Percentiles rank a stretch among this genome's conserved stretches.
phyloP scores from a whole-genome alignment of 768 basidiomycete species.

The Termitomyces sp. region DNA sequence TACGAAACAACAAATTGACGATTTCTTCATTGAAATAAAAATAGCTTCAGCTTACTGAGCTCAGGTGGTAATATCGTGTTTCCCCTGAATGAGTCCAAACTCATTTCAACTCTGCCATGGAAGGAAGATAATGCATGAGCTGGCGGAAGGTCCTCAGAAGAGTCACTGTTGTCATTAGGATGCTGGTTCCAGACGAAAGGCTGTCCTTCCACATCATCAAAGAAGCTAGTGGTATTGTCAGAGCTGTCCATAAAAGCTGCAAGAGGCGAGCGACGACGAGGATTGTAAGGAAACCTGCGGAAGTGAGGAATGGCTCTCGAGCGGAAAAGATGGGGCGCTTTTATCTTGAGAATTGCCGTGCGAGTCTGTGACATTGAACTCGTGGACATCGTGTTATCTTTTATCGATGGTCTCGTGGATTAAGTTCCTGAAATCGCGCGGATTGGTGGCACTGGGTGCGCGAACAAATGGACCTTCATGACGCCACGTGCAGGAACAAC shows the following conservation, averaged over 20 bases:
- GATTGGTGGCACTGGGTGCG: neutral
- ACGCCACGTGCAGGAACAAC: too few relatives aligned
- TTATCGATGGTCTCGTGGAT: neutral
- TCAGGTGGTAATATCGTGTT: neutral
- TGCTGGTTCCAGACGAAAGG: too few relatives aligned
- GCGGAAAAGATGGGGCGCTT: too few relatives aligned
- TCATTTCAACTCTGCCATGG: too few relatives aligned
- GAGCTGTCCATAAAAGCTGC: neutral
- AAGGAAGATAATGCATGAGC: too few relatives aligned
- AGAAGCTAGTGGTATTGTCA: neutral
- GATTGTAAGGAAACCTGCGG: neutral
- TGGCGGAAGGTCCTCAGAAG: too few relatives aligned
- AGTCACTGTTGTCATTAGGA: too few relatives aligned
- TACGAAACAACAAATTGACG: neutral
- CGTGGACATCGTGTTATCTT: conserved; percentile 5
- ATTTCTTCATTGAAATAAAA: neutral
- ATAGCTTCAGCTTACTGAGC: neutral
- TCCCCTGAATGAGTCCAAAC: neutral
- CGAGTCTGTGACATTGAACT: too few relatives aligned
- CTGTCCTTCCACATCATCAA: too few relatives aligned
- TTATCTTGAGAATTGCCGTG: too few relatives aligned
- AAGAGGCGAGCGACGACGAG: too few relatives aligned
- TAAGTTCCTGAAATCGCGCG: neutral
- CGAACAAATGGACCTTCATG: neutral
- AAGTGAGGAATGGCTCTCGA: neutral